phyloP scores from a whole-genome alignment of 2,329 filamentous ascomycete genomes.

The Aspergillus terreus region DNA sequence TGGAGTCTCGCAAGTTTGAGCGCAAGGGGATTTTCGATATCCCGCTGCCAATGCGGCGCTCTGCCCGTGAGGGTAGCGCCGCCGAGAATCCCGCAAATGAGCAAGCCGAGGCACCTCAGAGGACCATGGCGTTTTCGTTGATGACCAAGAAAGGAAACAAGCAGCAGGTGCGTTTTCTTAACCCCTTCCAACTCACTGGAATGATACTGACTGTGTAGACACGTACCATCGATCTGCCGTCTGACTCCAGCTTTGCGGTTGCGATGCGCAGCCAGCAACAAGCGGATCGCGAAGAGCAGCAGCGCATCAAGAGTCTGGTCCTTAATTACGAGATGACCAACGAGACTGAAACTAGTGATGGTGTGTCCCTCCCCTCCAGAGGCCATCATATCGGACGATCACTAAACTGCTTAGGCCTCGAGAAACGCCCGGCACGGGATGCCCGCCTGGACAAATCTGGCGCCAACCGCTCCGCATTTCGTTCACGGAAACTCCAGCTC shows the following conservation, averaged over 20 bases:
- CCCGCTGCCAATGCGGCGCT: slow-evolving; percentile 82
- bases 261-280: slow-evolving; percentile 96
- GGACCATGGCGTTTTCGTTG: slow-evolving; percentile 94
- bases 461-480: slow-evolving; percentile 69
- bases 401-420: slow-evolving; percentile 30
- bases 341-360: slow-evolving; percentile 70
- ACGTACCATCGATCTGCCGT: slow-evolving; percentile 76
- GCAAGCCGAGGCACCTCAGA: slow-evolving; percentile 30
- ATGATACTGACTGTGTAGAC: slow-evolving; percentile 55
- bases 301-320: slow-evolving; percentile 96
- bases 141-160: slow-evolving; percentile 95
- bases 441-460: slow-evolving; percentile 52
- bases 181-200: not conserved
- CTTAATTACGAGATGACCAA: slow-evolving; percentile 93
- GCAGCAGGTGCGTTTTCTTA: slow-evolving; percentile 65
- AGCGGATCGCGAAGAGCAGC: slow-evolving; percentile 92
- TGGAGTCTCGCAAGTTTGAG: slow-evolving; percentile 94
- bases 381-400: not conserved
- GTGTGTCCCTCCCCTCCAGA: slow-evolving; percentile 50
- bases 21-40: slow-evolving; percentile 93
- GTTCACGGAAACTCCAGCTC: slow-evolving; percentile 84
- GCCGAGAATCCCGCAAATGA: slow-evolving; percentile 37
- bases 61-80: slow-evolving; percentile 55
- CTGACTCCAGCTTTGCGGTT: slow-evolving; percentile 90
- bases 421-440: slow-evolving; percentile 44